Conservation (phyloP, 129 eudicot genomes). For the Heracleum sosnowskyi region DNA sequence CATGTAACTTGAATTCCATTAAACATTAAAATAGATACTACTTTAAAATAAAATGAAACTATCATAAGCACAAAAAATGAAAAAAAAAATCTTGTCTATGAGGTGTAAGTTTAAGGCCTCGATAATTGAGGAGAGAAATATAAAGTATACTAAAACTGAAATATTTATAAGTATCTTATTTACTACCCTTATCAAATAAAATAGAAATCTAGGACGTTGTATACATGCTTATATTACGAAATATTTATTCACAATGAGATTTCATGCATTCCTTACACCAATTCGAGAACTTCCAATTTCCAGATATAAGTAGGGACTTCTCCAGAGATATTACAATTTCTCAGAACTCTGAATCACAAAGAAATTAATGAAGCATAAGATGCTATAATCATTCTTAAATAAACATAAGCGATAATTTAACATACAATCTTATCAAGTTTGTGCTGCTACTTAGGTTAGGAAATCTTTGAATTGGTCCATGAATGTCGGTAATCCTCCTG, state of each 20-base stretch:
- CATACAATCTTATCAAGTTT: slow-evolving; percentile 53
- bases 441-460: slow-evolving; percentile 43
- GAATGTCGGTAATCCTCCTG: slow-evolving; percentile 72
- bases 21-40: not conserved
- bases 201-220: not conserved
- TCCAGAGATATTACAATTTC: slow-evolving; percentile 73
- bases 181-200: not conserved
- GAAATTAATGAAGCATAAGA: not conserved
- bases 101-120: not conserved
- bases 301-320: slow-evolving; percentile 63
- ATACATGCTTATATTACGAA: not conserved
- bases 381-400: not conserved
- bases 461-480: slow-evolving; percentile 51
- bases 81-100: not conserved
- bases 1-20: slow-evolving; percentile 2
- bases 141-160: not conserved
- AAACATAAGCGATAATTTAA: slow-evolving; percentile 8
- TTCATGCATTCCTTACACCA: slow-evolving; percentile 42
- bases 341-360: slow-evolving; percentile 53
- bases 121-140: not conserved
- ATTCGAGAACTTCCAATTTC: slow-evolving; percentile 39
- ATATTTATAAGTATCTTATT: not conserved
- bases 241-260: not conserved
- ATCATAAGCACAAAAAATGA: not conserved
- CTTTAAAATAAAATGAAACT: not conserved